Evolutionary conservation across 306 rosid species (phyloP).

Genomic region (Acacia confusa): DNA sequence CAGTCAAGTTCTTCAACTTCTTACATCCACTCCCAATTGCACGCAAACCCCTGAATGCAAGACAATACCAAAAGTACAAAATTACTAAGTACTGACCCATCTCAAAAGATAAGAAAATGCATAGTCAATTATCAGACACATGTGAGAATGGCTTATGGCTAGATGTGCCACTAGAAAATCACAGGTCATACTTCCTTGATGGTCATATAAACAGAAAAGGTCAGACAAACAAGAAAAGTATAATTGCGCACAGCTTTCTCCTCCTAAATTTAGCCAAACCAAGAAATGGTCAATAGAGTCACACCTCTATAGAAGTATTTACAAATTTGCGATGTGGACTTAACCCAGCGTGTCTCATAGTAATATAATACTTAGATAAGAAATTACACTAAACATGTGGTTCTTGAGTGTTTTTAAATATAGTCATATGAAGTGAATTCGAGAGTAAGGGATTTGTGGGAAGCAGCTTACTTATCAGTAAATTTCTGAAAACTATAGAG

Average conservation of each 20-base stretch:
- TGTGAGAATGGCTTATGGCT: not conserved
- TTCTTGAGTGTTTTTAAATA: conserved; percentile 7
- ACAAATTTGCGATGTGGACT: conserved; percentile 1
- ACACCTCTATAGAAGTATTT: not conserved
- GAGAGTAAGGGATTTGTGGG: conserved; percentile 9
- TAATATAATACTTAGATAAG: not conserved
- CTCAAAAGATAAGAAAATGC: not conserved
- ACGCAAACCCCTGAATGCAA: conserved; percentile 63
- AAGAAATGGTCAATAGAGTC: conserved; percentile 6
- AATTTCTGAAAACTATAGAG: conserved; percentile 81
- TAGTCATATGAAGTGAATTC: conserved; percentile 22
- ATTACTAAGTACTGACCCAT: conserved; percentile 17
- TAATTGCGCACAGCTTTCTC: not conserved
- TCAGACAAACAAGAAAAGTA: not conserved
- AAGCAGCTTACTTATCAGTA: conserved; percentile 72
- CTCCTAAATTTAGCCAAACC: conserved; percentile 25
- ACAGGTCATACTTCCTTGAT: not conserved
- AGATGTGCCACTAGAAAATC: not conserved
- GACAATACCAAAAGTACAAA: conserved; percentile 18
- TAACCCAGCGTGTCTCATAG: not conserved
- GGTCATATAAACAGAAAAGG: conserved; percentile 8
- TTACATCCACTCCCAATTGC: conserved; percentile 83
- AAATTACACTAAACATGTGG: conserved; percentile 8
- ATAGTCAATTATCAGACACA: not conserved
- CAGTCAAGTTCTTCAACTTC: conserved; percentile 81